Conservation (phyloP, 176 grass and related monocot genomes). For the Tillandsia leiboldiana region DNA sequence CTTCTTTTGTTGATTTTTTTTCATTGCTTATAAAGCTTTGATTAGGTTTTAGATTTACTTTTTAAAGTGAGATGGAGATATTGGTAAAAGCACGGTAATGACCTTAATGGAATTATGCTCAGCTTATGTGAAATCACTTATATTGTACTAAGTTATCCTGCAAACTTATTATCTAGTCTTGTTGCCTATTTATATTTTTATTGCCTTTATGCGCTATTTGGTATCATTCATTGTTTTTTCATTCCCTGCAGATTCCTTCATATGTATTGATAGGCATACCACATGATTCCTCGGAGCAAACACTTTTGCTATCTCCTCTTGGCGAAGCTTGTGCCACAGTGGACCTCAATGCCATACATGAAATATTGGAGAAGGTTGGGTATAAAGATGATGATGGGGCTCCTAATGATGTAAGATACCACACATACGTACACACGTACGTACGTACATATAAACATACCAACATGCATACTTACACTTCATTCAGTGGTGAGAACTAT, state of each 20-base stretch:
- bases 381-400: conserved; percentile 52
- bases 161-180: not conserved
- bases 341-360: conserved; percentile 49
- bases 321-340: conserved; percentile 56
- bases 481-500: no score
- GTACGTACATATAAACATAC: not conserved
- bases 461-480: not conserved
- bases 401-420: conserved; percentile 39
- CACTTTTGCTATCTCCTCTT: conserved; percentile 30
- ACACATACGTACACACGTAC: not conserved
- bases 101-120: no score
- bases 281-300: conserved; percentile 21
- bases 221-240: conserved; percentile 7
- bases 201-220: conserved; percentile 2
- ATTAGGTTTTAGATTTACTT: no score
- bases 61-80: no score
- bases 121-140: no score
- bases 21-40: no score
- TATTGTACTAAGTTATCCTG: no score
- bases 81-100: no score
- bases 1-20: no score
- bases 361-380: conserved; percentile 43
- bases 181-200: not conserved
- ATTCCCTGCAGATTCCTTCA: conserved; percentile 37
- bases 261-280: conserved; percentile 47